Evolutionary conservation across 768 basidiomycete genomes (phyloP).

Genomic region (Tricholoma sp.): DNA sequence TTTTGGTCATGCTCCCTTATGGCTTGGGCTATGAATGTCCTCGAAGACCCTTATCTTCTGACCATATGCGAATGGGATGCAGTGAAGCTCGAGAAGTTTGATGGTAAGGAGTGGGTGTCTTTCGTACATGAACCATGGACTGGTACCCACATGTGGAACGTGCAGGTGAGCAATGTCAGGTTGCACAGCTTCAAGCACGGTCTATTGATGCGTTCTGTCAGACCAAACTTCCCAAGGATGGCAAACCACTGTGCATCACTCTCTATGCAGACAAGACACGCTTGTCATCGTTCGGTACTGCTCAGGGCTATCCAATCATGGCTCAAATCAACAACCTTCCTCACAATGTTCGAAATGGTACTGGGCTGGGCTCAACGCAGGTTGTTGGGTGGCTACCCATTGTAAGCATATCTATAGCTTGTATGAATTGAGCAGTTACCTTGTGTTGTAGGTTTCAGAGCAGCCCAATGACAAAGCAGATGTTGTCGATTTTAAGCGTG

Average conservation of each 20-base stretch:
- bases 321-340: conserved; percentile 27
- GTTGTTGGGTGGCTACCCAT: conserved; percentile 36
- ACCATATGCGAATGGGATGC: neutral
- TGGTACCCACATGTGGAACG: neutral
- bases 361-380: conserved; percentile 26
- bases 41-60: neutral
- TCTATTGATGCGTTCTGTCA: neutral
- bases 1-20: neutral
- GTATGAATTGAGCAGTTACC: neutral
- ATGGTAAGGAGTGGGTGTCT: conserved; percentile 1
- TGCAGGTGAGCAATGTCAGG: conserved; percentile 1
- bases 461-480: conserved; percentile 15
- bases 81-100: neutral
- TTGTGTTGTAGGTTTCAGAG: neutral
- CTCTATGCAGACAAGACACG: conserved; percentile 35
- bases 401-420: conserved; percentile 15
- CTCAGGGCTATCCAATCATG: conserved; percentile 32
- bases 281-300: conserved; percentile 28
- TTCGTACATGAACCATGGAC: conserved; percentile 2
- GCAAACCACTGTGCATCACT: conserved; percentile 24
- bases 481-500: conserved; percentile 21
- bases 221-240: conserved; percentile 13
- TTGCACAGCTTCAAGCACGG: neutral
- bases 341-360: conserved; percentile 25
- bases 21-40: neutral